These are phyloP conservation scores for Neoascochyta sp. DNA, from an alignment of 2,329 filamentous ascomycete species.

Conservation along the genomic window DNA sequence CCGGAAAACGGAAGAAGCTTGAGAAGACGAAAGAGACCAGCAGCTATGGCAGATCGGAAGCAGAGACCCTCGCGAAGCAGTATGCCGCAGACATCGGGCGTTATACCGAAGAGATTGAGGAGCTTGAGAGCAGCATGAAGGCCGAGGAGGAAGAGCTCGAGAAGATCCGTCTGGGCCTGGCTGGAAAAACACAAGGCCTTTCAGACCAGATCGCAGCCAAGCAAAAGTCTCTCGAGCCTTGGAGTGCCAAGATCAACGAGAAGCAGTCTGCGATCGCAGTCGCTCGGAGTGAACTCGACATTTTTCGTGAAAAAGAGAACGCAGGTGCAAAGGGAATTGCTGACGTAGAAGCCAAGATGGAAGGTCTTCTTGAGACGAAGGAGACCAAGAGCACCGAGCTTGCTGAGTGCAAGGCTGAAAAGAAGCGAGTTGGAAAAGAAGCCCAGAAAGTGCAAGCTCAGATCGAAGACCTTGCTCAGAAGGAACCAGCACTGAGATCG, in stretches of 20 bases:
- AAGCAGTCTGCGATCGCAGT: conserved; percentile 93
- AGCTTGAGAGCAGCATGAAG: conserved; percentile 72
- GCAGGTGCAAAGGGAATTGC: conserved; percentile 79
- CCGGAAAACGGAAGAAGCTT: conserved; percentile 88
- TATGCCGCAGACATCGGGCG: conserved; percentile 74
- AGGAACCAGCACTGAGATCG: conserved; percentile 77
- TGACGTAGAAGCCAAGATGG: conserved; percentile 77
- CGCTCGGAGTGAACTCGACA: conserved; percentile 89
- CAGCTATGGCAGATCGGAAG: conserved; percentile 69
- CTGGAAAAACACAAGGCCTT: conserved; percentile 92
- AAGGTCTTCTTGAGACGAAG: conserved; percentile 67
- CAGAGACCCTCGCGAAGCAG: conserved; percentile 72
- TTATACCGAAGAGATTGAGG: conserved; percentile 67
- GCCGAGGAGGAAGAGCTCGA: conserved; percentile 77
- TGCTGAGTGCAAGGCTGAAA: conserved; percentile 70
- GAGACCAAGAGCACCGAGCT: conserved; percentile 69
- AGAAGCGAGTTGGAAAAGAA: conserved; percentile 69
- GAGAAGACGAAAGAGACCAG: conserved; percentile 81
- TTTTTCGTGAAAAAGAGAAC: conserved; percentile 84
- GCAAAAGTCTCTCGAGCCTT: conserved; percentile 91
- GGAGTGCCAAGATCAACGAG: conserved; percentile 95
- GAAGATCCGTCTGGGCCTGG: conserved; percentile 79
- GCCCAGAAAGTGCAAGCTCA: conserved; percentile 68
- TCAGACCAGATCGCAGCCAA: conserved; percentile 89
- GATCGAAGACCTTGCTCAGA: conserved; percentile 65